phyloP scores from a whole-genome alignment of 2,329 filamentous ascomycete genomes.

The Ceratocystis diversiconidia region DNA sequence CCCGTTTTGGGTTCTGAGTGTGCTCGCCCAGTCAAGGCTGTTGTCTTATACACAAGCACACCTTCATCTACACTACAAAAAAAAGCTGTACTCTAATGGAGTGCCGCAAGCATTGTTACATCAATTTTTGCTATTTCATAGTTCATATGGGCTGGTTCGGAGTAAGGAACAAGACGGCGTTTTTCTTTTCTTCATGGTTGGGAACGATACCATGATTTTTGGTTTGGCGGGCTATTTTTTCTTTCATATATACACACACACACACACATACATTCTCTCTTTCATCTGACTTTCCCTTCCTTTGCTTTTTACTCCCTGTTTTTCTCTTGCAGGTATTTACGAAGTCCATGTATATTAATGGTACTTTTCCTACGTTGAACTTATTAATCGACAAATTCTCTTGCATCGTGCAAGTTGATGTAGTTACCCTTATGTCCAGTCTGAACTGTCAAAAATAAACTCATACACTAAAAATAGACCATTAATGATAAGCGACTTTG shows the following conservation, averaged over 20 bases:
- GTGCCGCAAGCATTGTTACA: neutral
- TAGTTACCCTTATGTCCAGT: neutral
- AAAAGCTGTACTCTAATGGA: neutral
- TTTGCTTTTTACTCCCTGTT: too few relatives aligned
- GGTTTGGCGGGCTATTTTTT: neutral
- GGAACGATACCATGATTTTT: neutral
- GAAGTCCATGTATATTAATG: conserved; percentile 1
- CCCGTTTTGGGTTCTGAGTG: neutral
- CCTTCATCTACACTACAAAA: conserved; percentile 2
- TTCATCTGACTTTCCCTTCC: neutral
- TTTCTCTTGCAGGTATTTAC: neutral
- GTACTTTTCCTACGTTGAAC: neutral
- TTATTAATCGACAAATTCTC: neutral
- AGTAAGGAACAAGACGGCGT: neutral
- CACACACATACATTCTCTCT: neutral
- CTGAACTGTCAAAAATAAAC: conserved; percentile 5
- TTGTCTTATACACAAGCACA: neutral
- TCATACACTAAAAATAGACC: neutral
- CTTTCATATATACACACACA: neutral
- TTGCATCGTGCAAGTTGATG: neutral
- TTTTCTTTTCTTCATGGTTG: neutral
- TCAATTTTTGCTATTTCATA: neutral
- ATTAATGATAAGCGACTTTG: neutral
- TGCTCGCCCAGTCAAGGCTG: neutral
- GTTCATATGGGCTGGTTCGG: neutral